These are phyloP conservation scores for Puccinia sorghi DNA, from an alignment of 1,284 basidiomycete species.

Conservation along the genomic window DNA sequence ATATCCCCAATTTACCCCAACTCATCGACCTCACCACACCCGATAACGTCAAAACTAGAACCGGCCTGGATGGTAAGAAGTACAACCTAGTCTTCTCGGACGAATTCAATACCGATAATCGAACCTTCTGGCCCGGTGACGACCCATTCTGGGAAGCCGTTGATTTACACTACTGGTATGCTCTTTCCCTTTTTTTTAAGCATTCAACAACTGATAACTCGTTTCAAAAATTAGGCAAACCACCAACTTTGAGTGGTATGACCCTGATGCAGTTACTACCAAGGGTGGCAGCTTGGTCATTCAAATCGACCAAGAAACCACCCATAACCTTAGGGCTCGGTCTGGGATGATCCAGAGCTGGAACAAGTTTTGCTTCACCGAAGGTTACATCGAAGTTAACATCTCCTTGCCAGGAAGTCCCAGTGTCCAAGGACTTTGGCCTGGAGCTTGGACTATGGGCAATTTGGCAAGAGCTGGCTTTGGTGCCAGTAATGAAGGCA, in stretches of 20 bases:
- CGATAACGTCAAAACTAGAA: constrained; percentile 62
- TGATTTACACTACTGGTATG: constrained; percentile 64
- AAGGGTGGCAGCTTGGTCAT: constrained; percentile 72
- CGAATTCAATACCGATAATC: constrained; percentile 79
- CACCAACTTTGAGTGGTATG: constrained; percentile 58
- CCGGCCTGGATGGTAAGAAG: constrained; percentile 64
- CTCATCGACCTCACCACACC: constrained; percentile 73
- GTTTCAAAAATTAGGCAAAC: constrained; percentile 24
- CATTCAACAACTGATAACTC: constrained; percentile 60
- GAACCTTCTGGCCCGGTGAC: constrained; percentile 64
- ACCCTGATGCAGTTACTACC: constrained; percentile 57
- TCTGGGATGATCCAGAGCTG: constrained; percentile 69
- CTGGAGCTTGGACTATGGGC: constrained; percentile 79
- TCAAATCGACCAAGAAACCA: constrained; percentile 64
- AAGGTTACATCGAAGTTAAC: constrained; percentile 78
- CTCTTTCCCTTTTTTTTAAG: neutral
- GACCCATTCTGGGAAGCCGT: constrained; percentile 65
- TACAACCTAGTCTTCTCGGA: constrained; percentile 78
- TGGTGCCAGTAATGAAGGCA: constrained; percentile 75
- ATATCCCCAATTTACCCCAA: constrained; percentile 56
- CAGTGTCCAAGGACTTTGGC: constrained; percentile 61
- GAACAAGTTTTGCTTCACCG: constrained; percentile 93
- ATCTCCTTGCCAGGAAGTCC: constrained; percentile 78
- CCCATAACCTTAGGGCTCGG: constrained; percentile 73
- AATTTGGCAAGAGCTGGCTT: constrained; percentile 83